Evolutionary conservation across 805 yeast genomes (phyloP).

Genomic region (Candida vaughaniae): DNA sequence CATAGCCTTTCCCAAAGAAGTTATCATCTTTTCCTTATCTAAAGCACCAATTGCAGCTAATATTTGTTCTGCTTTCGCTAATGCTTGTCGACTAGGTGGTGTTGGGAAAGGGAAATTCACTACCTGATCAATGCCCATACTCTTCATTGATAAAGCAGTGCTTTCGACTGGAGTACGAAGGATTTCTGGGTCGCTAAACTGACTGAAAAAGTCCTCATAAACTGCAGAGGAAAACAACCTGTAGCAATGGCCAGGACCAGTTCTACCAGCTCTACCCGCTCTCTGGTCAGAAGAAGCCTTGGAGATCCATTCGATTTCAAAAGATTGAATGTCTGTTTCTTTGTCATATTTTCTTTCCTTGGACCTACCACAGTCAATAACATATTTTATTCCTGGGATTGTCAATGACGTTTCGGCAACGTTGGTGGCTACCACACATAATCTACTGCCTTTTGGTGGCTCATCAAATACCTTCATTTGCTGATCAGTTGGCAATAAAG

Average conservation of each 20-base stretch:
- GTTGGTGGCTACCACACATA: constrained; percentile 94
- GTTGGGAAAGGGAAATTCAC: constrained; percentile 96
- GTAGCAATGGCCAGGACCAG: constrained; percentile 98
- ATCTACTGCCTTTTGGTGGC: constrained; percentile 82
- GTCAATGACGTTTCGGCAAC: constrained; percentile 98
- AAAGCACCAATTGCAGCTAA: constrained; percentile 79
- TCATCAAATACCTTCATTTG: constrained; percentile 88
- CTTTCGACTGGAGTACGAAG: constrained; percentile 95
- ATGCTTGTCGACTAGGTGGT: constrained; percentile 67
- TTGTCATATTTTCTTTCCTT: constrained; percentile 84
- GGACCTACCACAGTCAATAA: constrained; percentile 91
- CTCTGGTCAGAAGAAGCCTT: constrained; percentile 96
- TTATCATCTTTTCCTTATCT: constrained; percentile 51
- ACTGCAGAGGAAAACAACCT: constrained; percentile 91
- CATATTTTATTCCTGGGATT: constrained; percentile 92
- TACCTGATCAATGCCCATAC: constrained; percentile 93
- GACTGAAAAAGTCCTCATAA: constrained; percentile 78
- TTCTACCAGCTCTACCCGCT: constrained; percentile 96
- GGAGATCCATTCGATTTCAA: constrained; percentile 86
- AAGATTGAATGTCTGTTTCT: constrained; percentile 88
- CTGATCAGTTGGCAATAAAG: constrained; percentile 88
- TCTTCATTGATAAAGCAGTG: constrained; percentile 91
- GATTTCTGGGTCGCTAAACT: constrained; percentile 87
- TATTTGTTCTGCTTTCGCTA: constrained; percentile 65
- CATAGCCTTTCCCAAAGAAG: constrained; percentile 83